A percentile compares a stretch with the other conserved stretches of the same genome.
Conservation (phyloP, 257 asterid species). For the Solanum pinnatisectum region DNA sequence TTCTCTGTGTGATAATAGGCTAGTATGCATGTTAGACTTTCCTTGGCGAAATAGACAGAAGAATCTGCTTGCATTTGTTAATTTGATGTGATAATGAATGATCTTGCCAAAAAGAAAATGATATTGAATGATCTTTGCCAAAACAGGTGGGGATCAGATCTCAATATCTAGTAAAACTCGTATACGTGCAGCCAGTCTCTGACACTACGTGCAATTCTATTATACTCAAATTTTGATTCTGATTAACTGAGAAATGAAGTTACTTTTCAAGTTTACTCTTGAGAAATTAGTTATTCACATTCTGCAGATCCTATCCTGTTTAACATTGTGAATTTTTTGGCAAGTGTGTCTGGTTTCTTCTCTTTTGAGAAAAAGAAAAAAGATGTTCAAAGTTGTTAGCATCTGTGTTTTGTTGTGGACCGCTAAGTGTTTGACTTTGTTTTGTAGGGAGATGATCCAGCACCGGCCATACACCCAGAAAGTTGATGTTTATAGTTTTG, state of each 20-base stretch:
- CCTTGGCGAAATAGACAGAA: not conserved
- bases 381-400: not conserved
- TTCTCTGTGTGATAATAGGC: not conserved
- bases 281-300: not conserved
- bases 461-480: constrained; percentile 96
- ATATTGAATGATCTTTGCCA: not conserved
- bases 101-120: not conserved
- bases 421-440: not conserved
- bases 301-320: not conserved
- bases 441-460: constrained; percentile 96
- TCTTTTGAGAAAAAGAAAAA: not conserved
- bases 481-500: constrained; percentile 95
- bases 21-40: not conserved
- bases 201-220: not conserved
- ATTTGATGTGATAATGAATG: not conserved
- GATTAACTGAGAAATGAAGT: not conserved
- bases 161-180: not conserved
- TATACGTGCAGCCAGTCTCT: not conserved
- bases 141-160: not conserved
- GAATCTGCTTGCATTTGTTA: not conserved
- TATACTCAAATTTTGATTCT: not conserved
- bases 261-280: not conserved
- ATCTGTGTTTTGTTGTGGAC: not conserved
- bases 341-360: not conserved
- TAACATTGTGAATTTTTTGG: not conserved